Evolutionary conservation across 2,329 filamentous ascomycete genomes (phyloP), one percentile per base, ranked within the genome.

Genomic region (Cordyceps tenuipes): DNA sequence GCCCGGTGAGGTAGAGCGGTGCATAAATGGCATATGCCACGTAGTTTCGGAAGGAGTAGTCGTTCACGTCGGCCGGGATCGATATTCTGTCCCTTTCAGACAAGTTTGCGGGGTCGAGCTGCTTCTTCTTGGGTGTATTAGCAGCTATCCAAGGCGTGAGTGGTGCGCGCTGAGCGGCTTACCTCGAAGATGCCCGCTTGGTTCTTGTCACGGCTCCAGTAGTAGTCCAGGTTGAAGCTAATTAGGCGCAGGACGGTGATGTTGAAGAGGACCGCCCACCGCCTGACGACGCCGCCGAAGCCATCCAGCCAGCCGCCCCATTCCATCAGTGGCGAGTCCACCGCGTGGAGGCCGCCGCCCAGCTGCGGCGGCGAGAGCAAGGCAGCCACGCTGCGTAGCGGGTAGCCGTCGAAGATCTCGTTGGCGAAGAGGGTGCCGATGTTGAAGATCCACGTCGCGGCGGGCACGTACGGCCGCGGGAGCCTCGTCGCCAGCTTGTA

Each of bases 241-340:
- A 99, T 91, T 52, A 97, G 79, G 5, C 94, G 87, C 60, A 99
- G 77, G 29, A 97, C 87, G 3, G 93, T 97, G 63, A 99, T 85
- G 69, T 99, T 99, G 80, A 99, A 99, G 5, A 97, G 81, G n/a
- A 99, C 86, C 71, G 97, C 91, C 94, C 94, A 99, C 62, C 93
- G 83, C 0, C 87, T 80, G 70, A 96, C 86, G n/a, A 99, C 76
- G 0, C 94, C 94, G 8, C 90, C 86, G 64, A 88, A 87, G 57
- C 81, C 79, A 73, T 99, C 94, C 17, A 97, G 76, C 77, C 83
- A 89, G 48, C 78, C 76, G 8, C 86, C 91, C 78, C 87, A 87
- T 21, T 79, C 76, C 39, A 82, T 76, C 44, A 86, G 69, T 2
- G 71, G 61, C 8, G 77, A 75, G 26, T 60, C 59, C 26, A 19